Evolutionary conservation across 179 eudicot species (phyloP).

Genomic region (Silene coronaria): DNA sequence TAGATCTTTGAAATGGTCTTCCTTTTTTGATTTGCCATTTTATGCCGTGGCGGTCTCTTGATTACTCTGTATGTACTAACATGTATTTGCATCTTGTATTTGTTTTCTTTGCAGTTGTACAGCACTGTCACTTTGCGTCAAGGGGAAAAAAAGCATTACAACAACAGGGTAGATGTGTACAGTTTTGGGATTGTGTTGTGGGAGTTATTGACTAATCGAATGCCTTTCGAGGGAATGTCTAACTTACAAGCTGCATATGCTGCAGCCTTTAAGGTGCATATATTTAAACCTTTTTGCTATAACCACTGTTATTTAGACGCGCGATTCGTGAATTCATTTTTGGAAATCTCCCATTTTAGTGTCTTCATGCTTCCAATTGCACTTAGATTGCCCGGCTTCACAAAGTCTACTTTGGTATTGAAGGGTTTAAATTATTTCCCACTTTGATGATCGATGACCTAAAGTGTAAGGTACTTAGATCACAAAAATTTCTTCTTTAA

Average conservation of each 20-base stretch:
- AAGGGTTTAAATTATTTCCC: too few relatives aligned
- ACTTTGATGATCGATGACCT: too few relatives aligned
- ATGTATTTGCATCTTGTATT: conserved; percentile 10
- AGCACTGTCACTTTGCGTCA: conserved; percentile 93
- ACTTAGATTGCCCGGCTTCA: too few relatives aligned
- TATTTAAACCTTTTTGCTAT: background rate
- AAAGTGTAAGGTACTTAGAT: too few relatives aligned
- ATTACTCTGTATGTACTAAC: background rate
- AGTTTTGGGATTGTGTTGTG: conserved; percentile 93
- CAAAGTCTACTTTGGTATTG: too few relatives aligned
- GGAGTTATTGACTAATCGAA: conserved; percentile 84
- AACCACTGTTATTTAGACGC: background rate
- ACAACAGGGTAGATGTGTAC: conserved; percentile 94
- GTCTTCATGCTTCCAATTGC: too few relatives aligned
- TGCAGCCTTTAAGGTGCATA: conserved; percentile 89
- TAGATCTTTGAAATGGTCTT: too few relatives aligned
- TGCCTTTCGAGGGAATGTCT: conserved; percentile 99
- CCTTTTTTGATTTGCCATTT: too few relatives aligned
- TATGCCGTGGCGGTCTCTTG: background rate
- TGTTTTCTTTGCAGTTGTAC: conserved; percentile 60
- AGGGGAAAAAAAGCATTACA: conserved; percentile 96
- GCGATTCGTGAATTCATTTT: background rate
- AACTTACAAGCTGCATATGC: conserved; percentile 99
- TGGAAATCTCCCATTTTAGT: background rate
- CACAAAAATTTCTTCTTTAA: too few relatives aligned